These are phyloP conservation scores for Xylariaceae sp. DNA, from an alignment of 2,329 filamentous ascomycete species.

Conservation along the genomic window DNA sequence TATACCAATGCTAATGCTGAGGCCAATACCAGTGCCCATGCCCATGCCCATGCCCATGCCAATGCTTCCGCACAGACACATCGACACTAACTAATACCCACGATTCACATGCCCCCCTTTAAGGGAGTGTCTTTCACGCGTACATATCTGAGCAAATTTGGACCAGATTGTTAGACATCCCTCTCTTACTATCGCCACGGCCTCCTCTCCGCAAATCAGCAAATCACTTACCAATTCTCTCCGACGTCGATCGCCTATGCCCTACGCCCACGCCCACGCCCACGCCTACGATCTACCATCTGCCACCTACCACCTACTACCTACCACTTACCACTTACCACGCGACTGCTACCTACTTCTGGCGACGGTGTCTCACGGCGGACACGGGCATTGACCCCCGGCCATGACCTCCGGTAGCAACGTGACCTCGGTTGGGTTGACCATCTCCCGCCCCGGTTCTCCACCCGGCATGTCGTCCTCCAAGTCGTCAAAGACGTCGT, in stretches of 20 bases:
- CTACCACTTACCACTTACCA: background rate
- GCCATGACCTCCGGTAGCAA: conserved; percentile 38
- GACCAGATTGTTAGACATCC: background rate
- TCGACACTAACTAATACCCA: background rate
- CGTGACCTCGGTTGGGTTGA: conserved; percentile 34
- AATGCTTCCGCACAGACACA: background rate
- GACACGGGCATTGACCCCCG: conserved; percentile 17
- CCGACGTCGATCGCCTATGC: too few relatives aligned
- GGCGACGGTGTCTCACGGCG: conserved; percentile 2
- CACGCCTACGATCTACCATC: background rate
- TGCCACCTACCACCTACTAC: background rate
- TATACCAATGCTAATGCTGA: background rate
- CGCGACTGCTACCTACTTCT: background rate
- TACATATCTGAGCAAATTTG: background rate
- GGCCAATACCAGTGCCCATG: too few relatives aligned
- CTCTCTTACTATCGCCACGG: background rate
- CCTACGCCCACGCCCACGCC: background rate
- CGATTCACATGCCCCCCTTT: background rate
- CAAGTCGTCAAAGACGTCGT: conserved; percentile 87
- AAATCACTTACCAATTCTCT: too few relatives aligned
- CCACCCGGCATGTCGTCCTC: conserved; percentile 74
- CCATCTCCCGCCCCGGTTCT: conserved; percentile 52
- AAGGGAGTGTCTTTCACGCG: background rate
- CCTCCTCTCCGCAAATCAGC: background rate
- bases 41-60: too few relatives aligned